A percentile compares a stretch with the other conserved stretches of the same genome.
Evolutionary conservation across 257 asterid genomes (phyloP).

Genomic region (Scutellaria barbata): DNA sequence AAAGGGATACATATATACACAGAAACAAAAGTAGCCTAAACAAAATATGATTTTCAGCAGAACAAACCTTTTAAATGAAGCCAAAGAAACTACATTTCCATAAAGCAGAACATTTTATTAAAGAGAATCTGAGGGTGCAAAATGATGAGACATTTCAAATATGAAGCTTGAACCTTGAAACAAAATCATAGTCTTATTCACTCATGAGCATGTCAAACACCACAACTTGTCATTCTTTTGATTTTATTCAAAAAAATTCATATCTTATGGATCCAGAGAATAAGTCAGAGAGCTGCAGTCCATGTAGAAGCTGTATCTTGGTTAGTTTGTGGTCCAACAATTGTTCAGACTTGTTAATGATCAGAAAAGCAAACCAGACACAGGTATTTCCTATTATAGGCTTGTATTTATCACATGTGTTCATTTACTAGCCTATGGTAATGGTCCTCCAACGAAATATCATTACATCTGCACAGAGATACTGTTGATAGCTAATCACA

Average conservation of each 20-base stretch:
- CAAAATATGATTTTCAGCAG: background rate
- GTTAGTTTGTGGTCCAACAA: background rate
- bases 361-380: slow-evolving; percentile 16
- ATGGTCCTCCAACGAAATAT: background rate
- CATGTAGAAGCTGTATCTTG: background rate
- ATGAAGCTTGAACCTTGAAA: background rate
- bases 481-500: slow-evolving; percentile 20
- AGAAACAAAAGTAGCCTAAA: slow-evolving; percentile 3
- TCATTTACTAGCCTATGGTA: slow-evolving; percentile 17
- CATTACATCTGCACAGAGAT: background rate
- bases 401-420: slow-evolving; percentile 6
- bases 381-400: slow-evolving; percentile 9
- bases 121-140: background rate
- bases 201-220: slow-evolving; percentile 15
- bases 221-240: background rate
- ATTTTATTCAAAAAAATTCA: background rate
- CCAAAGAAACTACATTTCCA: background rate
- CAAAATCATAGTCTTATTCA: background rate
- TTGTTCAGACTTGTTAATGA: background rate
- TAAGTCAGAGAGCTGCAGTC: background rate
- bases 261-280: background rate
- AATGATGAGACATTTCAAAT: background rate
- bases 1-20: background rate
- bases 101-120: background rate
- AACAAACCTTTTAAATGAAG: slow-evolving; percentile 17